Evolutionary conservation across 768 basidiomycete species (phyloP).

Genomic region (Royoungia palumana): DNA sequence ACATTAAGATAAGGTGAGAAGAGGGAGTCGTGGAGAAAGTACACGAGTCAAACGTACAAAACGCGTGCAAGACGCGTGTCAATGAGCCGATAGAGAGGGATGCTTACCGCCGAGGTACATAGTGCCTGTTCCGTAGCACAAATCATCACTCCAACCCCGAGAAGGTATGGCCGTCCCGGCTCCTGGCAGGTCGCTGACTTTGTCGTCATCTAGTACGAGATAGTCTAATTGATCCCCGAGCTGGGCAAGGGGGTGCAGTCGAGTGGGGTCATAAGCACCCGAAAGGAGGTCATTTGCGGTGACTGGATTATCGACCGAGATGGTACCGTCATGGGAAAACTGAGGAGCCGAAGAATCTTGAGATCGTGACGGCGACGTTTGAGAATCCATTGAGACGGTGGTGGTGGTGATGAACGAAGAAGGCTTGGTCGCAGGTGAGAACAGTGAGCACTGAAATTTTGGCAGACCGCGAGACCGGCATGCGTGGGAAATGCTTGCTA

Average conservation of each 20-base stretch:
- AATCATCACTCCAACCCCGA: conserved; percentile 97
- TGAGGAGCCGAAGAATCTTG: conserved; percentile 44
- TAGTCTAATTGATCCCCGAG: conserved; percentile 95
- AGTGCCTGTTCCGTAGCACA: conserved; percentile 98
- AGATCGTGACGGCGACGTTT: conserved; percentile 35
- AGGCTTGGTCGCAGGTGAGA: conserved; percentile 17
- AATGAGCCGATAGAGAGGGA: conserved; percentile 55
- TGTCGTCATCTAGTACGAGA: conserved; percentile 93
- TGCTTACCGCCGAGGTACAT: conserved; percentile 95
- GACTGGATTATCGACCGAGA: conserved; percentile 53
- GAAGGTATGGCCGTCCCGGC: conserved; percentile 88
- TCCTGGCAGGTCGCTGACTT: conserved; percentile 87
- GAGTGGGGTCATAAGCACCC: conserved; percentile 86
- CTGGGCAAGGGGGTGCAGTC: conserved; percentile 90
- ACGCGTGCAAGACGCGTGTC: conserved; percentile 43
- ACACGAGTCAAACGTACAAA: conserved; percentile 48
- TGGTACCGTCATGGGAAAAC: conserved; percentile 40
- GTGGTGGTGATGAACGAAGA: conserved; percentile 5
- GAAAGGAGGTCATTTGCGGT: conserved; percentile 86
- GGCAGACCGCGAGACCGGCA: conserved; percentile 22
- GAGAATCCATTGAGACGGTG: conserved; percentile 30
- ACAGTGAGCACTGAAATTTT: conserved; percentile 29
- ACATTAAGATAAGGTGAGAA: conserved; percentile 68
- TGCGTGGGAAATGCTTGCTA: conserved; percentile 21
- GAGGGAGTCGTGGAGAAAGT: conserved; percentile 41